Conservation (phyloP, 1,139 yeast species). For the Magnusiomyces suaveolens region DNA sequence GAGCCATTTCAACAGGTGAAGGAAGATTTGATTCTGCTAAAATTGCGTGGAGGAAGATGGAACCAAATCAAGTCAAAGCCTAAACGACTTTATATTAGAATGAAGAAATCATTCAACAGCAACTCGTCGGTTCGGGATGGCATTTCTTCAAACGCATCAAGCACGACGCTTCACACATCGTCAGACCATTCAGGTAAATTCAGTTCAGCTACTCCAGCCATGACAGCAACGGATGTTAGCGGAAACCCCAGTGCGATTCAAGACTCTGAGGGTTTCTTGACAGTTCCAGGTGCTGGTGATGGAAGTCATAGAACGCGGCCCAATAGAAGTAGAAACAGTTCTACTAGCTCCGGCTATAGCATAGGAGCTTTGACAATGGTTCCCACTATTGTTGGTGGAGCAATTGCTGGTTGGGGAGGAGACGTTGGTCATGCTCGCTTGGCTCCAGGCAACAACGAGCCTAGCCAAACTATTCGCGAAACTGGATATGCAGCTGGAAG, state of each 20-base stretch:
- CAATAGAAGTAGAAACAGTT: slow-evolving; percentile 18
- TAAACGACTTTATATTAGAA: slow-evolving; percentile 20
- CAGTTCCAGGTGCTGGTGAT: slow-evolving; percentile 23
- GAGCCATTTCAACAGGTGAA: slow-evolving; percentile 37
- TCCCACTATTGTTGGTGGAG: slow-evolving; percentile 46
- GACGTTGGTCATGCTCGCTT: neutral
- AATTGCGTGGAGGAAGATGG: slow-evolving; percentile 36
- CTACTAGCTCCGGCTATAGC: slow-evolving; percentile 14
- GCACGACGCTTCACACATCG: neutral
- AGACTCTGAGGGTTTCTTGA: slow-evolving; percentile 19
- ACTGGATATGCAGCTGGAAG: neutral
- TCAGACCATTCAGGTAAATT: neutral
- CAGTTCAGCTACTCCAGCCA: neutral
- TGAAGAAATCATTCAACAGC: slow-evolving; percentile 22
- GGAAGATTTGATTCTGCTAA: slow-evolving; percentile 31
- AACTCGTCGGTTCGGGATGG: slow-evolving; percentile 16
- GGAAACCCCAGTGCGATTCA: slow-evolving; percentile 8
- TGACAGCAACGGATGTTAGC: neutral
- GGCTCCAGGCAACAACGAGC: neutral
- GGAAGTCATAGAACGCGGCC: slow-evolving; percentile 3
- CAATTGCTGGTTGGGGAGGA: slow-evolving; percentile 40
- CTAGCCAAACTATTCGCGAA: neutral
- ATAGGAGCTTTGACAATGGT: slow-evolving; percentile 44
- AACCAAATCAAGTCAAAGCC: slow-evolving; percentile 30
- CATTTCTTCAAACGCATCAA: slow-evolving; percentile 2